Base-by-base conservation (phyloP, 2,329 filamentous ascomycete species). In the Hymenoscyphus fructigenus region DNA sequence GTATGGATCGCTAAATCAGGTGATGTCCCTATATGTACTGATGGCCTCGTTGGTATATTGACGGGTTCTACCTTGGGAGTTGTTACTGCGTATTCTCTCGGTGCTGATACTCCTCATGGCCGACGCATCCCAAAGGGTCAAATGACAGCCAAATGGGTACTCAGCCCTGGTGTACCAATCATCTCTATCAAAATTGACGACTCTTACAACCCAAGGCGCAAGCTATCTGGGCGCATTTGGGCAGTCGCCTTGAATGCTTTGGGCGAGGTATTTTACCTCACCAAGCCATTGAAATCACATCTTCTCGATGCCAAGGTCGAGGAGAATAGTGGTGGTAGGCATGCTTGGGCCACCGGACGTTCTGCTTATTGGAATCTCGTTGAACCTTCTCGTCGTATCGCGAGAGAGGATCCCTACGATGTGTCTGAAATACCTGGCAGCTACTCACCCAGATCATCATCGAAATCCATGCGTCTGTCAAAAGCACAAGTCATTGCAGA, bases 241-340 rank as follows among this genome's bases (percentile, higher is more conserved):
- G 92, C 91, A n/a, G 89, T 94, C 53, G 91, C 88, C n/a, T 79
- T 99, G 61, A 99, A 99, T 75, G 94, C 95, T 0, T 81, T 99
- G 9, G 95, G 95, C 1, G 95, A 99, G 76, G 81, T 97, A 0
- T 98, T 90, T 76, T 97, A 94, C 71, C 81, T 98, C 1, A 90
- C 85, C 1, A 88, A 91, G 59, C 82, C 89, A 6, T 92, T 92
- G 0, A 82, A 77, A 29, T 82, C 83, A 41, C 80, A 84, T 23
- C 80, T 84, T 7, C 71, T 81, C 4, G 79, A 81, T 41, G 76
- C 78, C 2, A 76, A 73, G 20, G 60, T 77, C n/a, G 73, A 75
- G 71, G 71, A 83, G 73, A 81, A 88, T 41, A 83, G 90, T 63
- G 74, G 83, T 17, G 85, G 89, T 66, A 86, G 84, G 67, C 80